phyloP scores from a whole-genome alignment of 768 basidiomycete genomes.

The Suillus weaverae region DNA sequence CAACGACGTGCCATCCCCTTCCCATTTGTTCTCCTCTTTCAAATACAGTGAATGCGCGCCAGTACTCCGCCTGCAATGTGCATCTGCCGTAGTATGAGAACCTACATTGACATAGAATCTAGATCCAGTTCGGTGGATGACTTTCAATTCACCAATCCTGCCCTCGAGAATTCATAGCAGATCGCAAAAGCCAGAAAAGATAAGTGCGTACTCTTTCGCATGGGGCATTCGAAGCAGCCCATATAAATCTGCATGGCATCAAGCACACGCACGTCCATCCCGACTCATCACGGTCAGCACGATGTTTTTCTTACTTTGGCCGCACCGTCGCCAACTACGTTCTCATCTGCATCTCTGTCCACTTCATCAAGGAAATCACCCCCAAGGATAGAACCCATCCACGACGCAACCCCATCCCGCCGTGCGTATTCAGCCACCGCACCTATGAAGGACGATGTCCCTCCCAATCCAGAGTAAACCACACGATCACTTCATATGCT shows the following conservation, averaged over 20 bases:
- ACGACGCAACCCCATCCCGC: not conserved
- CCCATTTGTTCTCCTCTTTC: too few species aligned
- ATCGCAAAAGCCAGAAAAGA: too few species aligned
- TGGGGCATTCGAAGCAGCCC: too few species aligned
- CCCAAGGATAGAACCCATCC: not conserved
- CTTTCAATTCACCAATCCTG: too few species aligned
- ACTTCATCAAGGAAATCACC: not conserved
- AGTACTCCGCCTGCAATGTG: too few species aligned
- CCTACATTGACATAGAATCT: too few species aligned
- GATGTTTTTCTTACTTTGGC: not conserved
- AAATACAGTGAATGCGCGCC: too few species aligned
- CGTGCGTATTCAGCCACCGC: not conserved
- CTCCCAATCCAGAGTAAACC: not conserved
- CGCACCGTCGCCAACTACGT: not conserved
- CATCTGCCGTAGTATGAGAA: too few species aligned
- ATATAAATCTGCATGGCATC: not conserved
- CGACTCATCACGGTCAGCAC: not conserved
- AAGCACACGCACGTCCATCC: not conserved
- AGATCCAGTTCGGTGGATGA: too few species aligned
- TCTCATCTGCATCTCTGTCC: not conserved
- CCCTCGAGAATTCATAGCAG: too few species aligned
- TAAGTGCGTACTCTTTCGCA: too few species aligned
- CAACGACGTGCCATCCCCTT: too few species aligned
- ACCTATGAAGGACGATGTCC: not conserved
- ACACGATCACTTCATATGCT: conserved; percentile 11